A percentile compares a stretch with the other conserved stretches of the same genome.
These are phyloP conservation scores for Sistotremastrum niveocremeum DNA, from an alignment of 768 basidiomycete genomes.

Conservation along the genomic window DNA sequence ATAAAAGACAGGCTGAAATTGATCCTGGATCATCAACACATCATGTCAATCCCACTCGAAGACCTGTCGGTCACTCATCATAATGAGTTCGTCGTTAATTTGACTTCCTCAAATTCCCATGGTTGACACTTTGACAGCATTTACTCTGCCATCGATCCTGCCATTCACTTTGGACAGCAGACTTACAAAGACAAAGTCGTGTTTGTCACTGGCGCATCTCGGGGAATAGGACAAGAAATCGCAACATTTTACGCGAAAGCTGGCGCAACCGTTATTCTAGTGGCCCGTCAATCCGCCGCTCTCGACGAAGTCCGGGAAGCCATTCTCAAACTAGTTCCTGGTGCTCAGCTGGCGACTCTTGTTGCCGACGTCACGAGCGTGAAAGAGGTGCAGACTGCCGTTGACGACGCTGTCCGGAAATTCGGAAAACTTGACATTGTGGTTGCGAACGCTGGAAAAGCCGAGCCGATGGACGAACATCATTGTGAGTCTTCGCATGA, in stretches of 20 bases:
- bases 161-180: constrained; percentile 6
- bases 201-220: constrained; percentile 15
- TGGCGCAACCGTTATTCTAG: constrained; percentile 14
- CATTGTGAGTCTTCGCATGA: too few relatives aligned
- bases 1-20: too few relatives aligned
- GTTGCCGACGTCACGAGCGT: constrained; percentile 14
- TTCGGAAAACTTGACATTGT: constrained; percentile 19
- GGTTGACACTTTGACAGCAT: constrained; percentile 8
- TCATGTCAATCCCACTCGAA: too few relatives aligned
- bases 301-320: constrained; percentile 10
- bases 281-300: constrained; percentile 8
- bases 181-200: constrained; percentile 16
- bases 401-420: constrained; percentile 8
- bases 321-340: constrained; percentile 5
- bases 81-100: too few relatives aligned
- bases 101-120: too few relatives aligned
- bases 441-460: constrained; percentile 15
- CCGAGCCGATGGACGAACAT: constrained; percentile 1
- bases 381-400: constrained; percentile 11
- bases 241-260: constrained; percentile 15
- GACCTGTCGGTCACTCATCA: too few relatives aligned
- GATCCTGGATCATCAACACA: too few relatives aligned
- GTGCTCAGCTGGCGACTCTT: constrained; percentile 9
- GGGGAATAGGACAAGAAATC: constrained; percentile 16
- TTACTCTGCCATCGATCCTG: constrained; percentile 17